Conservation (phyloP, 2,329 filamentous ascomycete species). For the Monosporascus cannonballus region DNA sequence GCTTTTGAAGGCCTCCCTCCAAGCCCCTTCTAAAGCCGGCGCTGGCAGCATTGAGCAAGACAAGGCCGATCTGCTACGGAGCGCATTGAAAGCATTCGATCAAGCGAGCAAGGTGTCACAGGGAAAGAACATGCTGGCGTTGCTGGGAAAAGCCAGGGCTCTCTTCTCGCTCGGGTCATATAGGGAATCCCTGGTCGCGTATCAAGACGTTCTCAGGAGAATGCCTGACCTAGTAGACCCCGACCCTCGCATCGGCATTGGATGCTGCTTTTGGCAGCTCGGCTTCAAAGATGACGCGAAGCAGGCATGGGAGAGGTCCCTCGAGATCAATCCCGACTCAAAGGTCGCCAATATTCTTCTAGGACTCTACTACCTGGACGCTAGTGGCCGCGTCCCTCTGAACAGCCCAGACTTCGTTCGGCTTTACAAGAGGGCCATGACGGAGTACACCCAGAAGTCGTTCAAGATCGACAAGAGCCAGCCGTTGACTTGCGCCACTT, state of each 20-base stretch:
- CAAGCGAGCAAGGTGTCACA: constrained; percentile 82
- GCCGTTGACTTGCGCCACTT: constrained; percentile 83
- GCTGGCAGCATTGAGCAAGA: constrained; percentile 64
- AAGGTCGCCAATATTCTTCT: constrained; percentile 88
- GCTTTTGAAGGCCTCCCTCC: constrained; percentile 79
- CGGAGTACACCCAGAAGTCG: constrained; percentile 85
- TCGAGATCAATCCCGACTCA: constrained; percentile 76
- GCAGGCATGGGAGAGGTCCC: constrained; percentile 78
- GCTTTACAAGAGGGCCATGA: constrained; percentile 91
- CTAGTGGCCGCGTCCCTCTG: constrained; percentile 74
- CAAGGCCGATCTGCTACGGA: constrained; percentile 70
- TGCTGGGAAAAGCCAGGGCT: constrained; percentile 82
- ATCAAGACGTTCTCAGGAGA: constrained; percentile 80
- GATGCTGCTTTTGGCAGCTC: constrained; percentile 94
- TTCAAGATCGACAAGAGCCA: constrained; percentile 91
- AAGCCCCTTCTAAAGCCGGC: constrained; percentile 64
- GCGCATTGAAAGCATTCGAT: constrained; percentile 89
- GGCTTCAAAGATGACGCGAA: constrained; percentile 92
- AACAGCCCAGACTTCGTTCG: constrained; percentile 79
- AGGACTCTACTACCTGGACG: constrained; percentile 82
- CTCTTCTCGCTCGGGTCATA: constrained; percentile 84
- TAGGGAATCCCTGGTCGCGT: constrained; percentile 72
- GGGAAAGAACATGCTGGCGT: constrained; percentile 84
- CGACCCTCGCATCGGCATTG: constrained; percentile 92
- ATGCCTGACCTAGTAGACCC: constrained; percentile 87